A percentile compares a stretch with the other conserved stretches of the same genome.
Conservation (phyloP, 306 rosid species). For the Lotus japonicus region DNA sequence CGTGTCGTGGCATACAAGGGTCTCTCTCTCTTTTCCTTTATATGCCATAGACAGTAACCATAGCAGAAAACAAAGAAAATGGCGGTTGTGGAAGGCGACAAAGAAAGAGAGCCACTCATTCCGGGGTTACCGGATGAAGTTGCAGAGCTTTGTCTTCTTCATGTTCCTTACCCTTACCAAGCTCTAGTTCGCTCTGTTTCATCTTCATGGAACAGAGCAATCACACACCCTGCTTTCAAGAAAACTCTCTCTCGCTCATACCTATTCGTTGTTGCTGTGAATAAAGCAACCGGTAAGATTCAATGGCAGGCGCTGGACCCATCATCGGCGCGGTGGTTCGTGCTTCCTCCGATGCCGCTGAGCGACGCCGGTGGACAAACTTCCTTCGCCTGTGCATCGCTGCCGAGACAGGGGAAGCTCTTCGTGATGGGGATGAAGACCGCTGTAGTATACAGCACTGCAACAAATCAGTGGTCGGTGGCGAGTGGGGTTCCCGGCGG, state of each 20-base stretch:
- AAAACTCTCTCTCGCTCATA: conserved; percentile 29
- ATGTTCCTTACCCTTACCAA: conserved; percentile 59
- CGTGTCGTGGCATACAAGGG: conserved; percentile 5
- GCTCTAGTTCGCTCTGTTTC: conserved; percentile 52
- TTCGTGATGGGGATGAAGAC: conserved; percentile 30
- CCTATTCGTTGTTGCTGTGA: conserved; percentile 41
- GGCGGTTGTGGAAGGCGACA: not conserved
- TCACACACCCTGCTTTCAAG: conserved; percentile 35
- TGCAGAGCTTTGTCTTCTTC: conserved; percentile 59
- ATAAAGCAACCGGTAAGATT: conserved; percentile 30
- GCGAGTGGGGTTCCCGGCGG: not conserved
- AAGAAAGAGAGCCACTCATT: conserved; percentile 21
- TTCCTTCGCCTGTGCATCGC: conserved; percentile 31
- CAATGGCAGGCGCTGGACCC: conserved; percentile 68
- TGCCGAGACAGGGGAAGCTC: conserved; percentile 51
- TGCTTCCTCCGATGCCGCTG: conserved; percentile 42
- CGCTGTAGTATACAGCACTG: conserved; percentile 28
- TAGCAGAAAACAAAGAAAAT: conserved; percentile 1
- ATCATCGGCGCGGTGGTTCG: conserved; percentile 53
- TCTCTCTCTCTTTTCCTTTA: not conserved
- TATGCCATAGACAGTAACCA: not conserved
- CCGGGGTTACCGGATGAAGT: conserved; percentile 59
- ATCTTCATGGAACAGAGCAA: conserved; percentile 52
- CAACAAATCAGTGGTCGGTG: conserved; percentile 44
- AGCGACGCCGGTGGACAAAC: not conserved